Percentiles rank a stretch among this genome's conserved stretches.
Evolutionary conservation across 1,139 yeast genomes (phyloP).

Genomic region (Saccharomyces hybrid): DNA sequence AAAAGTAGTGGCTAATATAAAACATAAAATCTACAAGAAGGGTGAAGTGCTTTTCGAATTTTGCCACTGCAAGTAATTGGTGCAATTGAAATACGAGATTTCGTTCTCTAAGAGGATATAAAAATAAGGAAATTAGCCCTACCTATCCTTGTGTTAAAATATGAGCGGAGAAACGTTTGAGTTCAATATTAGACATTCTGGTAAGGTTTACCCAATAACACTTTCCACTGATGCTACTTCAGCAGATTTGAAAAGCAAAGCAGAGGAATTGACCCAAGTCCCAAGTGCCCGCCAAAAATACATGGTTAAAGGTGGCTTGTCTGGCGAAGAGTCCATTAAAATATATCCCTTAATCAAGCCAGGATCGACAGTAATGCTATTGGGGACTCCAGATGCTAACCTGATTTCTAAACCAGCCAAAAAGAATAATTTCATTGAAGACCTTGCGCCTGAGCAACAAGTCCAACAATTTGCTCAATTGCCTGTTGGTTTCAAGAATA

Average conservation of each 20-base stretch:
- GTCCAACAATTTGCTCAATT: constrained; percentile 38
- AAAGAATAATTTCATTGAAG: constrained; percentile 61
- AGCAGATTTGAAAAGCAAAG: constrained; percentile 59
- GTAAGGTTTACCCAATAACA: constrained; percentile 67
- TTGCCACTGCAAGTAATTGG: neutral
- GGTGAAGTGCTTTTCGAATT: neutral
- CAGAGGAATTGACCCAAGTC: constrained; percentile 67
- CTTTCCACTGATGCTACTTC: constrained; percentile 55
- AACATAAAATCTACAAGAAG: neutral
- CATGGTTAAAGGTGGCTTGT: constrained; percentile 77
- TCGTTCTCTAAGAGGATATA: neutral
- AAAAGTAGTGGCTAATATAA: neutral
- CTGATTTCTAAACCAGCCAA: constrained; percentile 53
- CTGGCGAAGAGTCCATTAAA: constrained; percentile 50
- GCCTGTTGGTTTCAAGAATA: constrained; percentile 79
- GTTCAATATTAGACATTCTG: constrained; percentile 66
- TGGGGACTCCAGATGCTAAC: constrained; percentile 80
- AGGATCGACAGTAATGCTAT: constrained; percentile 71
- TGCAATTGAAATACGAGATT: neutral
- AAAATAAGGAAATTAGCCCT: neutral
- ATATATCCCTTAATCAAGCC: constrained; percentile 40
- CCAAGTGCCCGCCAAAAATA: constrained; percentile 87
- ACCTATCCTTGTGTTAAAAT: neutral
- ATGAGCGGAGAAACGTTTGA: neutral
- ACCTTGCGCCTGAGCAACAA: constrained; percentile 40